Conservation (phyloP, 208 protist species). For the Leishmania guyanensis region DNA sequence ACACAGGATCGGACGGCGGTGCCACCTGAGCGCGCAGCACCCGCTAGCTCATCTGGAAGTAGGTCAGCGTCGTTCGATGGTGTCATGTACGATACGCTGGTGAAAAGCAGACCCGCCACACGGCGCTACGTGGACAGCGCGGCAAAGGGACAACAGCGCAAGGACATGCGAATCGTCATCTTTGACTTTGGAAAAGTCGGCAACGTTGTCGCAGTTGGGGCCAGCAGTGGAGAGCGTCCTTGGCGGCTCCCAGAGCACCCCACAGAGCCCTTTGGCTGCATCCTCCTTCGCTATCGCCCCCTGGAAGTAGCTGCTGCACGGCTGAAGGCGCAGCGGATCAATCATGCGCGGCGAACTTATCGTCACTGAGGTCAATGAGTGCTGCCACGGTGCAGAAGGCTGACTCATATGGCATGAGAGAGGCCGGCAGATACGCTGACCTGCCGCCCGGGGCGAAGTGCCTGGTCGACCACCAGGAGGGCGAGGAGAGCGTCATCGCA, state of each 20-base stretch:
- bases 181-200: neutral
- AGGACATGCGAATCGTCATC: neutral
- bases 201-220: conserved; percentile 25
- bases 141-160: neutral
- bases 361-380: neutral
- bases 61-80: neutral
- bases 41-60: no score
- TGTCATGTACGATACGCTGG: neutral
- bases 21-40: neutral
- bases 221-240: conserved; percentile 22
- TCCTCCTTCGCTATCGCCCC: neutral
- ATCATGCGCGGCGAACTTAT: neutral
- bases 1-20: neutral
- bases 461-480: neutral
- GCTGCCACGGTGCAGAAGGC: neutral
- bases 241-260: neutral
- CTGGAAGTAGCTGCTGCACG: neutral
- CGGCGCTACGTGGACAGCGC: neutral
- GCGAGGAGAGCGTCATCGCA: neutral
- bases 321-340: neutral
- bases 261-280: neutral
- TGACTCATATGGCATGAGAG: conserved; percentile 6
- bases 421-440: neutral
- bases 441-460: neutral
- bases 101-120: neutral